Base-by-base conservation (phyloP, 768 basidiomycete genomes). In the Tulasnella sp. region DNA sequence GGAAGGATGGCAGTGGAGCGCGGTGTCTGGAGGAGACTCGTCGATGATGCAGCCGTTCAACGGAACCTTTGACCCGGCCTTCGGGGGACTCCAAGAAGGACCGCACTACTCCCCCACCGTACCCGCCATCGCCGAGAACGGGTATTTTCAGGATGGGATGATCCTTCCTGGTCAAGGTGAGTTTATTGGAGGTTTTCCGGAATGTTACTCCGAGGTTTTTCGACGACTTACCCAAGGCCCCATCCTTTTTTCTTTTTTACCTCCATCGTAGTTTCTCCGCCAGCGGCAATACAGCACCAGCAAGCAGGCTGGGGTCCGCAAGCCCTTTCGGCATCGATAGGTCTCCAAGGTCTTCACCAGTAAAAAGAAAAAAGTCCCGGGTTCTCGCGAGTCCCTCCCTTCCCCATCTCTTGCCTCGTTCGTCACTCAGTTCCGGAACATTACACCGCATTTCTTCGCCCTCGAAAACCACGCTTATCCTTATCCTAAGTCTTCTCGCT, bases 381-480 rank as follows among this genome's bases (percentile, higher is more conserved):
- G 8, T 58, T 31, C 56, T 14, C 62, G 48, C 21, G n/a, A n/a
- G n/a, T 68, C 62, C 62, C 8, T 14, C 27, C 62, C 27, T 27
- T 31, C 27, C 62, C 62, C 27, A 2, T 3, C 62, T 68, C 34
- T 31, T 68, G 1, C 62, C 34, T 27, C 62, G 58, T 10, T 62
- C 62, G 27, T 68, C 31, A 52, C 48, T 52, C 10, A 24, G 48
- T 3, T 68, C 62, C 62, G 62, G 62, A 68, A 68, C n/a, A 68
- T 68, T 68, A 34, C 62, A 68, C 62, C 18, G 62, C 62, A 68
- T 68, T 62, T n/a, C 27, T 68, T 68, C 62, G 62, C n/a, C 62
- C 27, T n/a, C 21, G n/a, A 31, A 68, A 68, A 68, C n/a, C 62
- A 68, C 62, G 62, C 62, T 68, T 68, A 68, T 68, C 62, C 62